A percentile compares a stretch with the other conserved stretches of the same genome.
phyloP scores from a whole-genome alignment of 208 protist species.

The Porcisia hertigi region DNA sequence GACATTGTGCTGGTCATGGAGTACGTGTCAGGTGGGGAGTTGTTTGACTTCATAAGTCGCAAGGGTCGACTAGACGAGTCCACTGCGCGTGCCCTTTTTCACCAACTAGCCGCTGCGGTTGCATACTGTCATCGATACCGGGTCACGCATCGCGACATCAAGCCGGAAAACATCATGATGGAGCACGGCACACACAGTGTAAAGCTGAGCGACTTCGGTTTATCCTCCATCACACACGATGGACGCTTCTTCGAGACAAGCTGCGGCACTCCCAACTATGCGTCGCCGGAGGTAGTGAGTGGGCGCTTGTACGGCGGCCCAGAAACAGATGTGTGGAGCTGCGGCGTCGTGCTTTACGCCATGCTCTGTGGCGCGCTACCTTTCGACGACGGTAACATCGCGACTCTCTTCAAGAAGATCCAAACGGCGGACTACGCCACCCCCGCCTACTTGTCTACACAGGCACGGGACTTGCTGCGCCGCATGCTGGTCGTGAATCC shows the following conservation, averaged over 20 bases:
- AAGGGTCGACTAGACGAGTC: conserved; percentile 93
- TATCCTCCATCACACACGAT: conserved; percentile 81
- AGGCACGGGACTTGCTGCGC: conserved; percentile 57
- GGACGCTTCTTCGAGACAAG: conserved; percentile 85
- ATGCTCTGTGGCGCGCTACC: conserved; percentile 82
- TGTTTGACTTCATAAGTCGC: conserved; percentile 98
- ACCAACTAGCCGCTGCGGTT: conserved; percentile 98
- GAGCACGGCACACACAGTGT: conserved; percentile 64
- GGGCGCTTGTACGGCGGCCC: conserved; percentile 73
- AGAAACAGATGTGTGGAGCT: conserved; percentile 88
- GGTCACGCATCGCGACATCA: conserved; percentile 95
- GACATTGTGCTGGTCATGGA: conserved; percentile 99
- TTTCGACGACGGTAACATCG: conserved; percentile 79
- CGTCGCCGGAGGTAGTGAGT: conserved; percentile 83
- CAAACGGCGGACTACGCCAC: conserved; percentile 61
- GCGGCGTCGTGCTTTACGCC: conserved; percentile 86
- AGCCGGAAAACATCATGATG: conserved; percentile 96
- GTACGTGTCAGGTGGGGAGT: conserved; percentile 97
- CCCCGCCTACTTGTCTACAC: conserved; percentile 49
- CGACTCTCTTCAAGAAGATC: conserved; percentile 77
- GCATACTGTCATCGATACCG: conserved; percentile 97
- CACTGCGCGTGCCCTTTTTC: conserved; percentile 93
- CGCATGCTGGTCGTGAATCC: conserved; percentile 80
- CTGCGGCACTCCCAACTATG: conserved; percentile 89
- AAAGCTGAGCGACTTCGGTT: conserved; percentile 87